Evolutionary conservation across 148 eudicot species (phyloP).

Genomic region (Polygonum maritimum): DNA sequence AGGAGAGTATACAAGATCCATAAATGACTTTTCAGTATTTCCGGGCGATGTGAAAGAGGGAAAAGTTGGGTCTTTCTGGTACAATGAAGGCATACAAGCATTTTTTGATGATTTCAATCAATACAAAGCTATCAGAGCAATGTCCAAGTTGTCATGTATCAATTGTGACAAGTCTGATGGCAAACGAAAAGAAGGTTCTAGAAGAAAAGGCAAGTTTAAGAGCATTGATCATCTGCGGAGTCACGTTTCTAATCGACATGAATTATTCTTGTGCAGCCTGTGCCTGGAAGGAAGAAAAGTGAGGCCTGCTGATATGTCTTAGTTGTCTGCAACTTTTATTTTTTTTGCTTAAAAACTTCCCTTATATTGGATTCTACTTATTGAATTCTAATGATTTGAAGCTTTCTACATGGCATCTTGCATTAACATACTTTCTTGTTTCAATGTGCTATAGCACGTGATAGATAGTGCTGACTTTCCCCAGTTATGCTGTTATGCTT

Average conservation of each 20-base stretch:
- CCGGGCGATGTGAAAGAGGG: slow-evolving; percentile 71
- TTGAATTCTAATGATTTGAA: neutral
- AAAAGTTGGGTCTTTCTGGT: slow-evolving; percentile 66
- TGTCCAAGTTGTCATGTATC: slow-evolving; percentile 86
- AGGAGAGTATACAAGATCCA: slow-evolving; percentile 61
- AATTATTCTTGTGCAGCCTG: slow-evolving; percentile 67
- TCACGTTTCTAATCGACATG: slow-evolving; percentile 72
- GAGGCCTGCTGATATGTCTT: neutral
- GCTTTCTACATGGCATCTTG: neutral
- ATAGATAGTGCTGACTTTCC: no score
- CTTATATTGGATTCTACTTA: neutral
- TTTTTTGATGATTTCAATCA: slow-evolving; percentile 75
- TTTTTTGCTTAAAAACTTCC: neutral
- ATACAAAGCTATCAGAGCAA: slow-evolving; percentile 82
- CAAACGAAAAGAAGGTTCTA: slow-evolving; percentile 31
- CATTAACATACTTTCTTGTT: no score
- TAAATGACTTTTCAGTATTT: slow-evolving; percentile 57
- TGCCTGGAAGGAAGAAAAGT: slow-evolving; percentile 83
- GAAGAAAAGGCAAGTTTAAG: slow-evolving; percentile 45
- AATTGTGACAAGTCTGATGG: slow-evolving; percentile 62
- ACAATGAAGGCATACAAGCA: slow-evolving; percentile 70
- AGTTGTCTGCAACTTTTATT: neutral
- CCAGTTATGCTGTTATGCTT: no score
- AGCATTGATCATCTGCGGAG: slow-evolving; percentile 73
- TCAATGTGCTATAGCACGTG: no score